These are phyloP conservation scores for Psilocybe cubensis DNA, from an alignment of 768 basidiomycete species.

Conservation along the genomic window DNA sequence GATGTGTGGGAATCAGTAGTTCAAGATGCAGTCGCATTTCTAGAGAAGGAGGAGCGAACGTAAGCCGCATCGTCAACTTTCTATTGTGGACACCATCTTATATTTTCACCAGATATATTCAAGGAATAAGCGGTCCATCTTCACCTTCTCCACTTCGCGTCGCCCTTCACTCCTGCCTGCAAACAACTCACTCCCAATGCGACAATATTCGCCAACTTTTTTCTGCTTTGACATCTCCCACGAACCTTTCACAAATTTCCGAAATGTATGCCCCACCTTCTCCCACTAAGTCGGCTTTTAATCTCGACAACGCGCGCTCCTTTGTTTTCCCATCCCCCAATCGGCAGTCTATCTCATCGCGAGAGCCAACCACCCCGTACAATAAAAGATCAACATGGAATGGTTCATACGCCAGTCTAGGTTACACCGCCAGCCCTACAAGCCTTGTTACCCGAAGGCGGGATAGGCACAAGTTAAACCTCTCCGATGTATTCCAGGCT, in stretches of 20 bases:
- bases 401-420: slow-evolving; percentile 61
- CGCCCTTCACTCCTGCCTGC: slow-evolving; percentile 72
- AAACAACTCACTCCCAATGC: slow-evolving; percentile 78
- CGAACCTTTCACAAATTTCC: slow-evolving; percentile 74
- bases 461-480: slow-evolving; percentile 59
- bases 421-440: slow-evolving; percentile 49
- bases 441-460: slow-evolving; percentile 44
- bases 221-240: slow-evolving; percentile 72
- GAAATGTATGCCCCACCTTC: slow-evolving; percentile 91
- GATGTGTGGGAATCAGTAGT: slow-evolving; percentile 76
- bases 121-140: slow-evolving; percentile 46
- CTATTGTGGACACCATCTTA: slow-evolving; percentile 1
- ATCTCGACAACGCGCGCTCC: slow-evolving; percentile 39
- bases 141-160: slow-evolving; percentile 65
- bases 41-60: slow-evolving; percentile 77
- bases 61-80: slow-evolving; percentile 29
- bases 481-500: slow-evolving; percentile 48
- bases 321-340: slow-evolving; percentile 44
- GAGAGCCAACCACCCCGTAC: slow-evolving; percentile 22
- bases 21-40: slow-evolving; percentile 63
- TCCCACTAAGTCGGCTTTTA: slow-evolving; percentile 40
- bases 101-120: slow-evolving; percentile 14
- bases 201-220: slow-evolving; percentile 83
- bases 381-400: slow-evolving; percentile 79
- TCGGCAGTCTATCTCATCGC: slow-evolving; percentile 29